Conservation (phyloP, 805 yeast species). For the Cyberlindnera maclurae region DNA sequence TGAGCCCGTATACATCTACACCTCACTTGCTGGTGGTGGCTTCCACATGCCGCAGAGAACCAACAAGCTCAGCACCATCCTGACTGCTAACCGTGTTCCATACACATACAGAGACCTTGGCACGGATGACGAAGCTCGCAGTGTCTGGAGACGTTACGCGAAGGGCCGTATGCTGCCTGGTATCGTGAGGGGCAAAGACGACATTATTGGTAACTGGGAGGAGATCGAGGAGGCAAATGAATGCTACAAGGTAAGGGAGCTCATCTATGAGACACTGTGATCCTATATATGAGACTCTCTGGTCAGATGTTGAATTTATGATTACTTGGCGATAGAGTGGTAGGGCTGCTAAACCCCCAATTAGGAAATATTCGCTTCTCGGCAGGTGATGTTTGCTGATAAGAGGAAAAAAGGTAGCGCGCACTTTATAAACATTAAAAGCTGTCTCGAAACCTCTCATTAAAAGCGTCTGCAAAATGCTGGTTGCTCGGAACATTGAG, state of each 20-base stretch:
- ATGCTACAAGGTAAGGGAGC: constrained; percentile 54
- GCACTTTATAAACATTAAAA: no score
- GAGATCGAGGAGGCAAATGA: constrained; percentile 86
- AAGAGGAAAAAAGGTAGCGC: no score
- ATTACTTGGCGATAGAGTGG: no score
- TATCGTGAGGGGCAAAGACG: constrained; percentile 75
- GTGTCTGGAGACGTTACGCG: constrained; percentile 72
- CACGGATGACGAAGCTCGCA: constrained; percentile 79
- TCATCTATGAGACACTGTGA: constrained; percentile 57
- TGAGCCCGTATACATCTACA: constrained; percentile 68
- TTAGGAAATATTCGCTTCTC: no score
- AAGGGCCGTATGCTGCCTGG: constrained; percentile 78
- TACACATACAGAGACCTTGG: constrained; percentile 74
- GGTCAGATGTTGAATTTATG: no score
- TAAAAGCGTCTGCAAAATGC: constrained; percentile 11
- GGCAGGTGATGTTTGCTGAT: no score
- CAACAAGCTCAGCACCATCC: constrained; percentile 64
- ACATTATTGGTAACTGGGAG: constrained; percentile 77
- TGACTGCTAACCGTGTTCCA: constrained; percentile 64
- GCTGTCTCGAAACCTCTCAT: no score
- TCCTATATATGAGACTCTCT: no score
- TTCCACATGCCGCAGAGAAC: constrained; percentile 74
- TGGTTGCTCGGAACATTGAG: constrained; percentile 16
- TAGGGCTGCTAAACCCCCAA: no score
- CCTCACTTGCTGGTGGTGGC: constrained; percentile 83